Percentiles rank a stretch among this genome's conserved stretches.
Evolutionary conservation across 1,139 yeast genomes (phyloP).

Genomic region (Taphrina flavorubra): DNA sequence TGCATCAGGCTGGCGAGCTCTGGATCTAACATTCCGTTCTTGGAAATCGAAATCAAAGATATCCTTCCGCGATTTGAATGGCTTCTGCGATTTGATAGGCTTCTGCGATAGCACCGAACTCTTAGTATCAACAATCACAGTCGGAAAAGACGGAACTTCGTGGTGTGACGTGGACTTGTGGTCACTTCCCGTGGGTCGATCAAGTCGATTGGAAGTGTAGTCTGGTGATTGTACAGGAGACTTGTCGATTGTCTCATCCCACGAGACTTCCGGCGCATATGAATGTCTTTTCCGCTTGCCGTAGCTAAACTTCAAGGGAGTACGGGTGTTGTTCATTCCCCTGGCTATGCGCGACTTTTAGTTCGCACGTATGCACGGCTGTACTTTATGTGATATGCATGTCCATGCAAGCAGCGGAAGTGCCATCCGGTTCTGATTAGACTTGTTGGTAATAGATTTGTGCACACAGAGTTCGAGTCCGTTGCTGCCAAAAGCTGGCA

Average conservation of each 20-base stretch:
- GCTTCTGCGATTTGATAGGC: background rate
- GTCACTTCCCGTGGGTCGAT: background rate
- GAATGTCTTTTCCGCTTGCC: slow-evolving; percentile 22
- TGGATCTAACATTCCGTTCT: background rate
- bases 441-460: no score
- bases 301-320: slow-evolving; percentile 4
- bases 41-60: background rate
- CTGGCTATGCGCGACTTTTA: background rate
- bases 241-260: slow-evolving; percentile 24
- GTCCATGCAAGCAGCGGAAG: no score
- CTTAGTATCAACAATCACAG: no score
- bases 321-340: background rate
- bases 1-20: background rate
- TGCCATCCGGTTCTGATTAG: no score
- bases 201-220: background rate
- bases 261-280: background rate
- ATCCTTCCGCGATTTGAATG: background rate
- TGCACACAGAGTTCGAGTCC: no score
- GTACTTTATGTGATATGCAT: no score
- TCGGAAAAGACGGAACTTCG: no score
- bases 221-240: background rate
- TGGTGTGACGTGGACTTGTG: no score
- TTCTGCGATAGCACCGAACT: no score
- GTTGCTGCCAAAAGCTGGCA: no score
- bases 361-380: no score